These are phyloP conservation scores for Pichia nanzhaoensis DNA, from an alignment of 805 yeast genomes.

Conservation along the genomic window DNA sequence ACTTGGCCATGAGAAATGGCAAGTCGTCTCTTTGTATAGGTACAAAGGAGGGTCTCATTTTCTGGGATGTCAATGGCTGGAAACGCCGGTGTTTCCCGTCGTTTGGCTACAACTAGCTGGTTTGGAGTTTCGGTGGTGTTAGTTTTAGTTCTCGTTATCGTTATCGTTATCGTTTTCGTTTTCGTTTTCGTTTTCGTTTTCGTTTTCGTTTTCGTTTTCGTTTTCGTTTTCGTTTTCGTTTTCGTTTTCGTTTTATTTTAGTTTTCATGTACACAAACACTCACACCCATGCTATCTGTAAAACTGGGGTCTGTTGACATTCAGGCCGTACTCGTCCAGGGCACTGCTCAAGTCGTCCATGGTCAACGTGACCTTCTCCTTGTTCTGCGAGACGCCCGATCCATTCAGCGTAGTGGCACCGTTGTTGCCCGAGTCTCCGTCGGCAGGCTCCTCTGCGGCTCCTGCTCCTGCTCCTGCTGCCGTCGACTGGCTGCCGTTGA, in stretches of 20 bases:
- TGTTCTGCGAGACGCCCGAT: constrained; percentile 17
- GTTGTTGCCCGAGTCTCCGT: constrained; percentile 26
- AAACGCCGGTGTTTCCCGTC: constrained; percentile 57
- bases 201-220: too few species aligned
- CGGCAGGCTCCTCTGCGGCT: background rate
- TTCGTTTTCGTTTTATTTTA: too few species aligned
- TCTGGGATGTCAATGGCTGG: constrained; percentile 65
- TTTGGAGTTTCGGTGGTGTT: background rate
- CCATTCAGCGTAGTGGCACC: constrained; percentile 17
- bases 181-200: too few species aligned
- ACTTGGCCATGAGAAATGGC: constrained; percentile 44
- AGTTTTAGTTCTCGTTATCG: too few species aligned
- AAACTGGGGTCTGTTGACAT: constrained; percentile 87
- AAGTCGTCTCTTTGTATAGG: constrained; percentile 50
- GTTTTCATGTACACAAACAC: too few species aligned
- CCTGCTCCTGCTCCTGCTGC: background rate
- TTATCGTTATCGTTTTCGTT: too few species aligned
- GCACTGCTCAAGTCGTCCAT: constrained; percentile 93
- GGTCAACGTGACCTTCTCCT: constrained; percentile 70
- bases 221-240: too few species aligned
- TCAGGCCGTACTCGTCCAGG: constrained; percentile 74
- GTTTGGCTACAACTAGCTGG: constrained; percentile 35
- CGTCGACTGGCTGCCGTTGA: background rate
- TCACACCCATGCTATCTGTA: constrained; percentile 48
- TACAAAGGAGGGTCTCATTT: constrained; percentile 57